These are phyloP conservation scores for Scedosporium apiospermum DNA, from an alignment of 2,329 filamentous ascomycete species.

Conservation along the genomic window DNA sequence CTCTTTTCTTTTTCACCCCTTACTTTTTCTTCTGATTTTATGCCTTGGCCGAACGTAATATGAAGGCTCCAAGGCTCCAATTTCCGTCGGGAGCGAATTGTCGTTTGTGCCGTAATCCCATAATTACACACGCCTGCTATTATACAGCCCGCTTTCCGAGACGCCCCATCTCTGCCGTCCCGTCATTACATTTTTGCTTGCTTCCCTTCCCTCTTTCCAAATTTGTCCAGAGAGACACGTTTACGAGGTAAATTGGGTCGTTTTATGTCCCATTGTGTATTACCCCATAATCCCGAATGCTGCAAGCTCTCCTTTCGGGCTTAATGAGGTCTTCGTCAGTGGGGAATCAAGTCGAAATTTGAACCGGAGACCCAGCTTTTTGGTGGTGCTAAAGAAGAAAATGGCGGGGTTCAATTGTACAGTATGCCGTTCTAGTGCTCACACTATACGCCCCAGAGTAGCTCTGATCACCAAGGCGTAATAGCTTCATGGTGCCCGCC, in stretches of 20 bases:
- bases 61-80: too few relatives aligned
- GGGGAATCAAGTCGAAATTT: not conserved
- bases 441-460: not conserved
- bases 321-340: constrained; percentile 6
- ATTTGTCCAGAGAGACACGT: not conserved
- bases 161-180: too few relatives aligned
- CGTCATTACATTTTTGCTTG: too few relatives aligned
- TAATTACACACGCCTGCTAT: too few relatives aligned
- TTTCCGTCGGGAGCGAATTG: too few relatives aligned
- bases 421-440: not conserved
- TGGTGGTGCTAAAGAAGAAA: not conserved
- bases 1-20: not conserved
- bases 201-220: not conserved
- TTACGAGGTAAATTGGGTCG: not conserved
- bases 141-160: too few relatives aligned
- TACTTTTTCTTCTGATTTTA: not conserved
- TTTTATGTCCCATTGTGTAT: not conserved
- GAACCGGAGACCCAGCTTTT: not conserved
- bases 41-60: not conserved
- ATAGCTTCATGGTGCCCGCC: too few relatives aligned
- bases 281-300: constrained; percentile 6
- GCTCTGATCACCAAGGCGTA: not conserved
- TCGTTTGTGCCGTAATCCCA: too few relatives aligned
- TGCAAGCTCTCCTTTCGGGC: constrained; percentile 5
- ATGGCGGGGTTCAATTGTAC: not conserved